A percentile compares a stretch with the other conserved stretches of the same genome.
Conservation (phyloP, 2,329 filamentous ascomycete species). For the Neophaeococcomyces aloes region DNA sequence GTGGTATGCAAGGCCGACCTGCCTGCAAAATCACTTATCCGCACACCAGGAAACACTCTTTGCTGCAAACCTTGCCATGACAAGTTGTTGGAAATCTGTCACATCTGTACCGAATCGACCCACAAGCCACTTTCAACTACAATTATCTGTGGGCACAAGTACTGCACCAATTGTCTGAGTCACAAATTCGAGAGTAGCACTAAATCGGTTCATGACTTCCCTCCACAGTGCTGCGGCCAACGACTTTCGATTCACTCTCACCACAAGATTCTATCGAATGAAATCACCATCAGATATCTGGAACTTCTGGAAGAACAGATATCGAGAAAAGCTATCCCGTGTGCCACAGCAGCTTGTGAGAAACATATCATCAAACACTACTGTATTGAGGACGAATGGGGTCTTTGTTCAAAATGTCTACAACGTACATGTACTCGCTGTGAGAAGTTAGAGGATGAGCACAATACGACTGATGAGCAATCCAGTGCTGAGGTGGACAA, state of each 20-base stretch:
- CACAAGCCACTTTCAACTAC: neutral
- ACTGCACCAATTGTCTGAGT: neutral
- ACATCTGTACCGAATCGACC: neutral
- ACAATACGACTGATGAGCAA: neutral
- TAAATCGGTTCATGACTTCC: neutral
- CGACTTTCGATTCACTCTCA: neutral
- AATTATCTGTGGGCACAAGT: neutral
- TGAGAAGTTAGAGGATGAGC: neutral
- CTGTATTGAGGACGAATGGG: neutral
- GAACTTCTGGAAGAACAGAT: neutral
- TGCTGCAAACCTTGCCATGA: neutral
- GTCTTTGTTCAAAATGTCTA: neutral
- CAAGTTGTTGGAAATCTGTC: neutral
- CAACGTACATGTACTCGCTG: neutral
- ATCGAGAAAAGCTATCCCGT: neutral
- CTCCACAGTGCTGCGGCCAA: neutral
- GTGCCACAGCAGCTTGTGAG: neutral
- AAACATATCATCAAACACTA: neutral
- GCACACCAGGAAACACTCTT: neutral
- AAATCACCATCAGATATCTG: neutral
- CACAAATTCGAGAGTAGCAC: neutral
- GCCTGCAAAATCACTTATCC: neutral
- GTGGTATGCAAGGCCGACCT: neutral
- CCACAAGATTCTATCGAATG: neutral
- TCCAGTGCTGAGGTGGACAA: neutral